phyloP scores from a whole-genome alignment of 129 eudicot genomes.

The Daucus carota region DNA sequence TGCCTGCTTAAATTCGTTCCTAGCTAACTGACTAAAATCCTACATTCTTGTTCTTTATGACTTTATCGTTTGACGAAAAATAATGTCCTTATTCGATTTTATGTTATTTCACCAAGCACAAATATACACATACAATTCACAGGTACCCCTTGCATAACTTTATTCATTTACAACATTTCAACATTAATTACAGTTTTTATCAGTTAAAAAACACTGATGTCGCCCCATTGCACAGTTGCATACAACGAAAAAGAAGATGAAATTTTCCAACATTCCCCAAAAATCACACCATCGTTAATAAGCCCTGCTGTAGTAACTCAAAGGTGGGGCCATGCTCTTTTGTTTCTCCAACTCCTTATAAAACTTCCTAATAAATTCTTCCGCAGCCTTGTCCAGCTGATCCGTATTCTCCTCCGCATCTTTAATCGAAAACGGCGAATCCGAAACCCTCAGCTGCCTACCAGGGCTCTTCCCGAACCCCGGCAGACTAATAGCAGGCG shows the following conservation, averaged over 20 bases:
- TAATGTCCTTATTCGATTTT: too few relatives aligned
- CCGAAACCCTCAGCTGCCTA: slow-evolving; percentile 62
- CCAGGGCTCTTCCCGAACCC: slow-evolving; percentile 53
- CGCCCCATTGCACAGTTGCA: background rate
- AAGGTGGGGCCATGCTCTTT: slow-evolving; percentile 39
- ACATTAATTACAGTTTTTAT: too few relatives aligned
- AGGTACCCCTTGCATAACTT: background rate
- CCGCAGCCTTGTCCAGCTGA: slow-evolving; percentile 65
- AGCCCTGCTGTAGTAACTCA: slow-evolving; percentile 2
- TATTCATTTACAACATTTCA: background rate
- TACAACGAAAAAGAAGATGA: background rate
- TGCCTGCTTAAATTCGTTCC: too few relatives aligned
- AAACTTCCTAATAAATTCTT: slow-evolving; percentile 67
- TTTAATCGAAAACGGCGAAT: slow-evolving; percentile 63
- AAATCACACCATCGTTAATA: background rate
- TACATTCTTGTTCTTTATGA: too few relatives aligned
- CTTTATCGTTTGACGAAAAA: too few relatives aligned
- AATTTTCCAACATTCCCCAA: background rate
- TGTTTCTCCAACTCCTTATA: slow-evolving; percentile 54
- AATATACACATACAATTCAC: too few relatives aligned
- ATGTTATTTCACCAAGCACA: too few relatives aligned
- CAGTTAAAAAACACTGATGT: background rate
- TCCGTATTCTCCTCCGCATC: slow-evolving; percentile 30
- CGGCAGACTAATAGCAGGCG: slow-evolving; percentile 35
- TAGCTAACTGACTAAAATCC: too few relatives aligned